Base-by-base conservation (phyloP, 139 green algal genomes). In the Tetradesmus obliquus region DNA sequence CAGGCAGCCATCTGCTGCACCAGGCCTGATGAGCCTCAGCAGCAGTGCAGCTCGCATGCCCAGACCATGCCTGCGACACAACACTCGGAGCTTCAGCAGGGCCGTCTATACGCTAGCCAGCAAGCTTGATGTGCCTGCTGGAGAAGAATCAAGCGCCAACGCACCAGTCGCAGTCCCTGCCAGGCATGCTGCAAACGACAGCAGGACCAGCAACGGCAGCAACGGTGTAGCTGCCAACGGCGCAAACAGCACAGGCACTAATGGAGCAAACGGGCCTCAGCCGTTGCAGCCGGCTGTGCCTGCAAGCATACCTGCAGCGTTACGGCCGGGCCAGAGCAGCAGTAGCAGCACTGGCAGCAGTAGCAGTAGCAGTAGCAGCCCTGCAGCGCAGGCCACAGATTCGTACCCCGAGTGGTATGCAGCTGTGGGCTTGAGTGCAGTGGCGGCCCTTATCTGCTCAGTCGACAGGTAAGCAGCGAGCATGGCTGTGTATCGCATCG, bases 371-470 rank as follows among this genome's bases (percentile, higher is more conserved):
- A 87, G 55, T 55, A 87, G 82, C 82, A 76, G 55, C 20, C 6
- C 6, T 24, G 85, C 4, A 82, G 62, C 20, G 55, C 62, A 60
- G 82, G 32, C 2, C 22, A 7, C 86, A 84, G 69, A 54, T 51
- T 6, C 74, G 3, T 45, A 80, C 84, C 69, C 58, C 3, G 45
- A 22, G 15, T 93, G 91, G 91, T 83, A 85, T 57, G 53, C 72
- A 55, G 91, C 94, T 55, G 90, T 96, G 3, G 92, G 57, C 19
- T 79, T 96, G 32, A 84, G 81, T 32, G 88, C 94, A 10, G 88
- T 94, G 0, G 93, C 94, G 5, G 92, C 94, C 0, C 92, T 98
- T 55, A 96, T 97, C 5, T 97, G 95, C 91, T 94, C 88, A 17
- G 95, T 98, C 53, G 96, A 98, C 91, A 91, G 66, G 66, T 76